Base-by-base conservation (phyloP, 2,329 filamentous ascomycete genomes). In the Allantophomopsis lycopodina region DNA sequence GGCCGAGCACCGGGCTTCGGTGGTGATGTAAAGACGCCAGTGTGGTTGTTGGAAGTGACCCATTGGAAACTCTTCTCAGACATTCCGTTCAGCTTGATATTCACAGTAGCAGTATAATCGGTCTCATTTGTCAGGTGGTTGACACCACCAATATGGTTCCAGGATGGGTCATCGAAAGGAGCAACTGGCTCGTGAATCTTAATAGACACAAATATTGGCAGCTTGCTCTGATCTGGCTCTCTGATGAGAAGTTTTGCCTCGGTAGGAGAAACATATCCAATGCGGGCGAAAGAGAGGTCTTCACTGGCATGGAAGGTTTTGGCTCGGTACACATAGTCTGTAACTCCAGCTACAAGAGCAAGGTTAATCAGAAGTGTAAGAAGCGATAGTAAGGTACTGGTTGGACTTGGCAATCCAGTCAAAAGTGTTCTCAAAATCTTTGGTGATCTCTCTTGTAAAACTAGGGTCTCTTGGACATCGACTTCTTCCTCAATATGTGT, bases 201-300 rank as follows among this genome's bases (percentile, higher is more conserved):
- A 40, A 78, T 76, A 38, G 83, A 79, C 8, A 91, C 63, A 1
- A 68, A 77, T n/a, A 94, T 61, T 0, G 88, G 87, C 55, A 94
- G 71, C 50, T 82, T 76, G 28, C 70, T 56, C 38, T 74, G 67
- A 48, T 94, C 74, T 1, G 91, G 86, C 58, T 96, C 91, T 42
- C 91, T 75, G 36, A 98, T 68, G 20, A 98, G 63, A 32, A 98
- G 69, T 44, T 77, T 87, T 16, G 87, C 91, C 41, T 80, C 80
- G 0, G 69, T 73, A 14, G 83, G 73, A 4, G 87, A 94, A 20
- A 96, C 80, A 56, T 89, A 89, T 18, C 91, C 91, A 13, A 94
- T 65, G 7, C 91, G 74, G 32, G 84, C 83, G 56, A 98, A 94
- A 0, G 87, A 84, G 10, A 94, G 64, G 47, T 93, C 78, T 20